Evolutionary conservation across 2,329 filamentous ascomycete genomes (phyloP).

Genomic region (Nannizzia gypsea): DNA sequence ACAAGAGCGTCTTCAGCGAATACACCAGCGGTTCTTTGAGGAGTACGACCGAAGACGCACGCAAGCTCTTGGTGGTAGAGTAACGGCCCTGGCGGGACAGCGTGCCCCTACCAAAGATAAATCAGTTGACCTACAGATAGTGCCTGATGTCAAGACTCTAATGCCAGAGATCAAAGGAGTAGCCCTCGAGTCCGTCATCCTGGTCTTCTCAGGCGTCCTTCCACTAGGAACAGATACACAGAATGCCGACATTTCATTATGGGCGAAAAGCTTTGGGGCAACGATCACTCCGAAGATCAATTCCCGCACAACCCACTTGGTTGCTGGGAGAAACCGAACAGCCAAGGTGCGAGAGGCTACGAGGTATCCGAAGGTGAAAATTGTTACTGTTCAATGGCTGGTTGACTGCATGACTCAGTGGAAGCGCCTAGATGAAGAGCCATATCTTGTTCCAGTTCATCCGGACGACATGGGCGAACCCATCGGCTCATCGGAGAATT

Average conservation of each 20-base stretch:
- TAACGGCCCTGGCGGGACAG: constrained; percentile 42
- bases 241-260: constrained; percentile 74
- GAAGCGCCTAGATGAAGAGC: constrained; percentile 64
- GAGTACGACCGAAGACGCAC: constrained; percentile 55
- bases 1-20: constrained; percentile 58
- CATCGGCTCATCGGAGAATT: constrained; percentile 19
- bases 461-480: constrained; percentile 49
- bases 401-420: constrained; percentile 74
- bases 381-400: constrained; percentile 87
- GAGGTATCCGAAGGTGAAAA: constrained; percentile 67
- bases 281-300: constrained; percentile 36
- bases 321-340: constrained; percentile 55
- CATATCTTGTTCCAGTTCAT: constrained; percentile 67
- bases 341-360: constrained; percentile 84
- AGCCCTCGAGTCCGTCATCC: constrained; percentile 60
- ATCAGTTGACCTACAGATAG: constrained; percentile 44
- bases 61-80: constrained; percentile 34
- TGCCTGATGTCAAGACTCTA: constrained; percentile 79
- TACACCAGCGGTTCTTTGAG: constrained; percentile 73
- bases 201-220: constrained; percentile 85
- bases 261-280: constrained; percentile 78
- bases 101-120: constrained; percentile 30
- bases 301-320: constrained; percentile 39
- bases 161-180: constrained; percentile 68
- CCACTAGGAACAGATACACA: constrained; percentile 69